Evolutionary conservation across 2,329 filamentous ascomycete genomes (phyloP), one percentile per base, ranked within the genome.

Genomic region (Exophiala xenobiotica): DNA sequence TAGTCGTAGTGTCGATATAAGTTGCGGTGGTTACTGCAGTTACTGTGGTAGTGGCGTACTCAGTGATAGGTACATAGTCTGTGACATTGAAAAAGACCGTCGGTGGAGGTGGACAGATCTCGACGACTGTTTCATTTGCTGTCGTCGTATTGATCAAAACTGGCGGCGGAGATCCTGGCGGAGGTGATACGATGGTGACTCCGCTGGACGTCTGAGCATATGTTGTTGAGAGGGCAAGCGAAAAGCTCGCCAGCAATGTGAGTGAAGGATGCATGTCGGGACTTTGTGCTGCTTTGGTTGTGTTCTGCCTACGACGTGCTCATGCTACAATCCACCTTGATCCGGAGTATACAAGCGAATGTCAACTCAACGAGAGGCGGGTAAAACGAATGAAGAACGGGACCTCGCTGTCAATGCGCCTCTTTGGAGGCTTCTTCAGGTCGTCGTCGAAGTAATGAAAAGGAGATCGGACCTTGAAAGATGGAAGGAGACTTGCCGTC

Each of bases 71-170:
- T 41, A 55, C 31, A 37, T 49, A 53, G 14, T 52, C 24, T 11
- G 55, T 58, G 16, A 55, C 37, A 22, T 45, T 55, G 38, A 58
- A 27, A 29, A 53, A 55, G 12, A 58, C 46, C 16, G 55, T 58
- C 22, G 55, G 49, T 31, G 49, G 19, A 18, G 51, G 46, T 19
- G 52, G 52, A 50, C 55, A 58, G 9, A 44, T 54, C 24, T 46
- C 40, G 19, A 46, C 19, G 18, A 53, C 33, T 8, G 56, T 53
- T 24, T 47, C 41, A 31, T 56, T 44, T n/a, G 51, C 12, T 3
- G 40, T 39, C 11, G 49, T 41, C 4, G 38, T 51, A 26, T 22
- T 54, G n/a, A 43, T 23, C 19, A 37, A 18, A n/a, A 19, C 8
- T 39, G 51, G 39, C 38, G n/a, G 20, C 14, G 50, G 51, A 12